These are phyloP conservation scores for Epichloe brachyelytri DNA, from an alignment of 2,329 filamentous ascomycete genomes.

Conservation along the genomic window DNA sequence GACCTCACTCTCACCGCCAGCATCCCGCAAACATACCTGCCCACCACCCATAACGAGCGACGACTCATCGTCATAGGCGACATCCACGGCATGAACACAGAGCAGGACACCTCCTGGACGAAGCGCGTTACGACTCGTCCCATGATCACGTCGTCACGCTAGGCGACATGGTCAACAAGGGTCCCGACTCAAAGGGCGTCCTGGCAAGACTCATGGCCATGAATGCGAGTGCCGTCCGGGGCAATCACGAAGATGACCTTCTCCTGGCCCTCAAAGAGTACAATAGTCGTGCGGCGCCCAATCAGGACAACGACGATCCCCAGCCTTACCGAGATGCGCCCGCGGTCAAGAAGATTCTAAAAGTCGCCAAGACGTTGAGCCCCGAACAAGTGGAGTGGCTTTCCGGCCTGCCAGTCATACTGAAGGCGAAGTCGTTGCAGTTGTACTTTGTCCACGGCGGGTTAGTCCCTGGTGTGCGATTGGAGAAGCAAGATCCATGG, in stretches of 20 bases:
- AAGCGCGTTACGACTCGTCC: conserved; percentile 44
- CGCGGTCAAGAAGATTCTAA: conserved; percentile 30
- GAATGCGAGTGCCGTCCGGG: conserved; percentile 69
- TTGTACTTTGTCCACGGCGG: conserved; percentile 74
- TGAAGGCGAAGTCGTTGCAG: conserved; percentile 53
- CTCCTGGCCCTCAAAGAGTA: conserved; percentile 46
- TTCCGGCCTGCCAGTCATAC: conserved; percentile 59
- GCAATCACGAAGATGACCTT: conserved; percentile 84
- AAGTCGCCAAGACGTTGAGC: conserved; percentile 40
- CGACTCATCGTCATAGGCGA: conserved; percentile 77
- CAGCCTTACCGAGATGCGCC: conserved; percentile 15
- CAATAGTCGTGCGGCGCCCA: conserved; percentile 15
- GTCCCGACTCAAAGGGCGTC: conserved; percentile 69
- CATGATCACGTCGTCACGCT: conserved; percentile 62
- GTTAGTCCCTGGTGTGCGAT: conserved; percentile 59
- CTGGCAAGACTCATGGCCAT: conserved; percentile 61
- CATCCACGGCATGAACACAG: conserved; percentile 73
- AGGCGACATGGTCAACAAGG: conserved; percentile 76
- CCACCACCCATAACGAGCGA: conserved; percentile 28
- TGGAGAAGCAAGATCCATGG: conserved; percentile 61
- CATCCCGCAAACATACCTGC: conserved; percentile 18
- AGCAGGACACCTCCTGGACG: conserved; percentile 51
- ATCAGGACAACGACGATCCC: conserved; percentile 9
- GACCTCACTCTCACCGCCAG: conserved; percentile 17
- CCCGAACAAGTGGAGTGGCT: conserved; percentile 57